phyloP scores from a whole-genome alignment of 116 monocot species.

The Phalaenopsis hybrid region DNA sequence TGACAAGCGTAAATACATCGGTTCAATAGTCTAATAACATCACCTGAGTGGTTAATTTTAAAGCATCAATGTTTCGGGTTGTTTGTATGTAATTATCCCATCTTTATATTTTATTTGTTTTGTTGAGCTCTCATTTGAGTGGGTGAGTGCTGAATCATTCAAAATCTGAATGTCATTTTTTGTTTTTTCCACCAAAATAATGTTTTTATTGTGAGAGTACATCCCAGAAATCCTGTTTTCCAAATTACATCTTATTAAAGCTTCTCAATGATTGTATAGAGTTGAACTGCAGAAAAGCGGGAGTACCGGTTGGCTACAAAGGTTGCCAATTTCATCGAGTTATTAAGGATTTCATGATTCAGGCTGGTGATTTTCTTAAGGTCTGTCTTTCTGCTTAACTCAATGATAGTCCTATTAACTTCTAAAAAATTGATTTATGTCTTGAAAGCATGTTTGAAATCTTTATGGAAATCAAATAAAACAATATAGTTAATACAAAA shows the following conservation, averaged over 20 bases:
- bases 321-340: constrained; percentile 94
- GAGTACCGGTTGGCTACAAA: constrained; percentile 78
- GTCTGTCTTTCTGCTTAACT: constrained; percentile 21
- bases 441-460: background rate
- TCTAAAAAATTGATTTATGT: background rate
- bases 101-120: constrained; percentile 2
- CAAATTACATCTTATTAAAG: background rate
- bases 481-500: background rate
- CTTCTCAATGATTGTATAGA: constrained; percentile 4
- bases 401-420: background rate
- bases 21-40: too few relatives aligned
- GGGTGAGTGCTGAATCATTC: background rate
- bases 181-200: background rate
- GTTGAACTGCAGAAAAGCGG: constrained; percentile 53
- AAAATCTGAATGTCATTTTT: background rate
- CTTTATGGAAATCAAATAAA: background rate
- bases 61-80: too few relatives aligned
- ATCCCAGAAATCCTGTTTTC: background rate
- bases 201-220: background rate
- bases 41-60: too few relatives aligned
- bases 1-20: too few relatives aligned
- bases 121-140: background rate
- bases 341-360: constrained; percentile 98
- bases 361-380: constrained; percentile 95
- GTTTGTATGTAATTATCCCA: too few relatives aligned